Evolutionary conservation across 2,329 filamentous ascomycete species (phyloP).

Genomic region (Aspergillus jensenii): DNA sequence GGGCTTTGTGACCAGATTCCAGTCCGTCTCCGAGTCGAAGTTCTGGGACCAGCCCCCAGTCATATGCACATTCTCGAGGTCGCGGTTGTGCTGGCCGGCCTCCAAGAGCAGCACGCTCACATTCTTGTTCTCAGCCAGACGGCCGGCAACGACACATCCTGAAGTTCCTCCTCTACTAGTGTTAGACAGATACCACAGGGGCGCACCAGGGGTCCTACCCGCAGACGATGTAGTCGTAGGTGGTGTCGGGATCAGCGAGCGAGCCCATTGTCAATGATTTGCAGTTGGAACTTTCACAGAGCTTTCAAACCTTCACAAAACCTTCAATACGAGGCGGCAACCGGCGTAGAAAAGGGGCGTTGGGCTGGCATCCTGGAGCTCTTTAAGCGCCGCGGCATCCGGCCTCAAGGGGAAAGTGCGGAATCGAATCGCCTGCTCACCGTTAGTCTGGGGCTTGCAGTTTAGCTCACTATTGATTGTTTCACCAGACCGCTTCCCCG

Average conservation of each 20-base stretch:
- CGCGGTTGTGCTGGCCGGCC: conserved; percentile 47
- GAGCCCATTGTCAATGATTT: background rate
- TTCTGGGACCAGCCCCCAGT: conserved; percentile 45
- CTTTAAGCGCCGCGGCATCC: background rate
- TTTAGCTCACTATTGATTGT: background rate
- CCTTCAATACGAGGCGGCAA: no score
- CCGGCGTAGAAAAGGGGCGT: background rate
- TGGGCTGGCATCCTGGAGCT: background rate
- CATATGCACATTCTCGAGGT: conserved; percentile 49
- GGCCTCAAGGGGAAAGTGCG: background rate
- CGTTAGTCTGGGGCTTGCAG: no score
- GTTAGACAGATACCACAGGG: background rate
- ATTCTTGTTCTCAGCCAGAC: conserved; percentile 47
- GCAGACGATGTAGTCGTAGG: conserved; percentile 33
- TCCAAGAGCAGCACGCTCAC: conserved; percentile 48
- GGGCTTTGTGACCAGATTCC: conserved; percentile 45
- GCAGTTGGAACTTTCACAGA: background rate
- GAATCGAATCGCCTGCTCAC: background rate
- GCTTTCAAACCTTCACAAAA: no score
- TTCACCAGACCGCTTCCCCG: background rate
- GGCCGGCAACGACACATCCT: conserved; percentile 50
- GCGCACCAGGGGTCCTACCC: conserved; percentile 21
- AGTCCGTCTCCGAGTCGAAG: conserved; percentile 45
- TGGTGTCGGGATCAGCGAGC: conserved; percentile 1
- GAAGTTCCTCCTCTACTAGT: conserved; percentile 46